A percentile compares a stretch with the other conserved stretches of the same genome.
These are phyloP conservation scores for Podospora fimiseda DNA, from an alignment of 495 filamentous ascomycete genomes.

Conservation along the genomic window DNA sequence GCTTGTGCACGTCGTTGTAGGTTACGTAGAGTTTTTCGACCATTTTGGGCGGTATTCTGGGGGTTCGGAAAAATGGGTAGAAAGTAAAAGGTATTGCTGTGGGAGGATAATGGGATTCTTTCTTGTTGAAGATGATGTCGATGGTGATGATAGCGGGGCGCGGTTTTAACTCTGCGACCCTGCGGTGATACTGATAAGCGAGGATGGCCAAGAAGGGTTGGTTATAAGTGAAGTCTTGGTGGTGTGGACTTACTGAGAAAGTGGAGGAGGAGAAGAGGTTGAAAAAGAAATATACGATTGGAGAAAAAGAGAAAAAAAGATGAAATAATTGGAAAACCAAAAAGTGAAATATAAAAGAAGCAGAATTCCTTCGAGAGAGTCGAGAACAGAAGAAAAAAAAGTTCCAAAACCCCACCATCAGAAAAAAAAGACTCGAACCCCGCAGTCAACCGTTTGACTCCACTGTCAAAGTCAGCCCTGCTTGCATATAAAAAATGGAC, in stretches of 20 bases:
- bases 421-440: constrained; percentile 10
- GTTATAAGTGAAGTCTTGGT: no score
- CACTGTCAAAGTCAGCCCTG: neutral
- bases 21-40: constrained; percentile 88
- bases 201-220: neutral
- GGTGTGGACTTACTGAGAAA: neutral
- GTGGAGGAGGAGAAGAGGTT: neutral
- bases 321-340: neutral
- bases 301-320: neutral
- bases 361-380: neutral
- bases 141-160: neutral
- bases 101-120: neutral
- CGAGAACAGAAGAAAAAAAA: constrained; percentile 7
- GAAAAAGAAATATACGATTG: neutral
- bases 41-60: constrained; percentile 46
- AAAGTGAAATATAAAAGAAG: neutral
- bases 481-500: neutral
- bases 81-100: neutral
- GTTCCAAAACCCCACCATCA: constrained; percentile 11
- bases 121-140: neutral
- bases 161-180: neutral
- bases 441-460: constrained; percentile 5
- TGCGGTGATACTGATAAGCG: constrained; percentile 4
- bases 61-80: neutral
- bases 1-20: constrained; percentile 96